A percentile compares a stretch with the other conserved stretches of the same genome.
Conservation (phyloP, 2,329 filamentous ascomycete genomes). For the Penicillium digitatum region DNA sequence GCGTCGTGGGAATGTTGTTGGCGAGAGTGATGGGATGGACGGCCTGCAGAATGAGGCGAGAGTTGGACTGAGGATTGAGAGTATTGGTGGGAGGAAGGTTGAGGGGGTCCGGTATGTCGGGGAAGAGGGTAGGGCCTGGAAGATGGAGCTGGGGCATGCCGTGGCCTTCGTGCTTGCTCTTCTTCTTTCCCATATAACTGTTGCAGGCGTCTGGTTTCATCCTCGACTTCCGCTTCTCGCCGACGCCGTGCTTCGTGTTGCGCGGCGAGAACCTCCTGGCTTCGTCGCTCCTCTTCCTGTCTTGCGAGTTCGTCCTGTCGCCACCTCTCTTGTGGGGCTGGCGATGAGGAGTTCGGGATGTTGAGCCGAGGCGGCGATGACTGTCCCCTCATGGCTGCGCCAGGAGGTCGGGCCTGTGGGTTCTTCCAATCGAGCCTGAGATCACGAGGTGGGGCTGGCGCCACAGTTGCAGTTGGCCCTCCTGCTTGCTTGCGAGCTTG, state of each 20-base stretch:
- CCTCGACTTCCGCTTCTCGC: conserved; percentile 57
- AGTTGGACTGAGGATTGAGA: conserved; percentile 23
- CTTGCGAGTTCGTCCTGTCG: conserved; percentile 42
- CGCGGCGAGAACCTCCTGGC: conserved; percentile 50
- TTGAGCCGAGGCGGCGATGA: conserved; percentile 6
- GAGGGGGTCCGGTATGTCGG: conserved; percentile 16
- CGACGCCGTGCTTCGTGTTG: conserved; percentile 43
- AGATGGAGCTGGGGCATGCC: conserved; percentile 7
- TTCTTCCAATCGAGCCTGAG: background rate
- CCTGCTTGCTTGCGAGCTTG: background rate
- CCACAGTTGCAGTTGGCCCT: background rate
- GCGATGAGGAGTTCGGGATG: conserved; percentile 12
- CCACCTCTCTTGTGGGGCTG: conserved; percentile 16
- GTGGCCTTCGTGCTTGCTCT: conserved; percentile 28
- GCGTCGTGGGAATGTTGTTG: conserved; percentile 12
- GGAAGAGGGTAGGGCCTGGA: conserved; percentile 18
- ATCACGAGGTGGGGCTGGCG: background rate
- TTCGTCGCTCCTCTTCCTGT: conserved; percentile 50
- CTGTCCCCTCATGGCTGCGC: conserved; percentile 13
- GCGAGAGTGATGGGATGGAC: conserved; percentile 15
- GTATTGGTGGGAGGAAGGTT: conserved; percentile 16
- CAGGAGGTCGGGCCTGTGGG: conserved; percentile 6
- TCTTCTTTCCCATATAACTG: conserved; percentile 52
- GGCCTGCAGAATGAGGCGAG: conserved; percentile 7
- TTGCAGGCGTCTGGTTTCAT: conserved; percentile 71